Conservation (phyloP, 2,329 filamentous ascomycete genomes). For the Ascochyta lentis region DNA sequence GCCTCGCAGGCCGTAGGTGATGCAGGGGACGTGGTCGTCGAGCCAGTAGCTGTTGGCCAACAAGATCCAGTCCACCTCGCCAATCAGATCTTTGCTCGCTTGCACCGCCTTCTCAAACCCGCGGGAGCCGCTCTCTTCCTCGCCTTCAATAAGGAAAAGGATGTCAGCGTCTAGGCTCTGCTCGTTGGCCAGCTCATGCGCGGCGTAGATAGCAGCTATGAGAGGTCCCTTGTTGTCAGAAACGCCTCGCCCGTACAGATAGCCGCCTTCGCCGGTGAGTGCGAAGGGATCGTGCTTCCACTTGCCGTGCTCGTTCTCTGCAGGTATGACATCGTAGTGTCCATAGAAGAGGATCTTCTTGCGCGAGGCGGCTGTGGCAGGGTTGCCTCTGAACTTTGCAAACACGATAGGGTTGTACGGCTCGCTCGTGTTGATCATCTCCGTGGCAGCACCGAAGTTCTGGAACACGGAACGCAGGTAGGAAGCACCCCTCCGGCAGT, state of each 20-base stretch:
- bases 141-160: conserved; percentile 92
- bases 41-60: conserved; percentile 99
- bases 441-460: conserved; percentile 79
- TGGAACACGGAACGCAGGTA: conserved; percentile 91
- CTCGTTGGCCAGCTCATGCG: conserved; percentile 85
- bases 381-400: conserved; percentile 83
- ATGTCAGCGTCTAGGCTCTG: conserved; percentile 86
- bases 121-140: conserved; percentile 92
- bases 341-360: conserved; percentile 97
- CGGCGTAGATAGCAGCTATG: conserved; percentile 90
- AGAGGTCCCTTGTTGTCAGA: conserved; percentile 98
- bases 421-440: conserved; percentile 84
- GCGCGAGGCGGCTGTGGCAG: conserved; percentile 66
- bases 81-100: conserved; percentile 82
- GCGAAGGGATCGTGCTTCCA: conserved; percentile 90
- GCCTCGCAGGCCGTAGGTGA: conserved; percentile 92
- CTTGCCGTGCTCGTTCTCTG: conserved; percentile 79
- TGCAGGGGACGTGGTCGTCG: conserved; percentile 90
- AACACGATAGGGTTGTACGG: conserved; percentile 89
- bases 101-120: conserved; percentile 86
- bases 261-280: conserved; percentile 88
- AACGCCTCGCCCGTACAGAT: conserved; percentile 92
- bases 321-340: conserved; percentile 95
- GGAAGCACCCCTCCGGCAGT: conserved; percentile 90
- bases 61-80: conserved; percentile 90